These are phyloP conservation scores for Puccinia polysora DNA, from an alignment of 1,284 basidiomycete species.

Conservation along the genomic window DNA sequence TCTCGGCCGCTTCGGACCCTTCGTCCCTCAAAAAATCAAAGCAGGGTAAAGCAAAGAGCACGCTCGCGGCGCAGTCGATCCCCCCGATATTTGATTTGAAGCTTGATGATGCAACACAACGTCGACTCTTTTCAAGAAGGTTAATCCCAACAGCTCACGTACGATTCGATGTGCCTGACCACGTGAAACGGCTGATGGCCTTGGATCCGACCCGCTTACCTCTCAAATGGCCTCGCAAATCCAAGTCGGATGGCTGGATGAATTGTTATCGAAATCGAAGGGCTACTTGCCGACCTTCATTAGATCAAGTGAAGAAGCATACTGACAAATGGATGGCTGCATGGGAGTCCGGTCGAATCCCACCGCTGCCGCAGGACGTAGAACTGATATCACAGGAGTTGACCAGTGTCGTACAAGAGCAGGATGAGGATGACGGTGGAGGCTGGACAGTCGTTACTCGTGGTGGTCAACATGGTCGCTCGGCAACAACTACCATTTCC, in stretches of 20 bases:
- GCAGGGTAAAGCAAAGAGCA: too few species aligned
- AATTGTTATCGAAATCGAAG: background rate
- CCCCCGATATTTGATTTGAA: too few species aligned
- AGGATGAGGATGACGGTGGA: conserved; percentile 9
- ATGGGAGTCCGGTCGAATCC: background rate
- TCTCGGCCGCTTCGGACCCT: too few species aligned
- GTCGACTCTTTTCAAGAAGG: too few species aligned
- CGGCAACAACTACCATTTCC: conserved; percentile 23
- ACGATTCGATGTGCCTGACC: too few species aligned
- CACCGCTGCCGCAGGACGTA: background rate
- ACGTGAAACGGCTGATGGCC: too few species aligned
- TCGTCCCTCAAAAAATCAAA: too few species aligned
- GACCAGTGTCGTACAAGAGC: background rate
- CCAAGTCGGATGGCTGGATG: background rate
- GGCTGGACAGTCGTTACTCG: conserved; percentile 27
- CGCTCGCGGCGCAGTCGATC: too few species aligned
- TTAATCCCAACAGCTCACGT: too few species aligned
- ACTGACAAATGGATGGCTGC: conserved; percentile 24
- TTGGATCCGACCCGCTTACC: too few species aligned
- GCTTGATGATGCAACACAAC: too few species aligned
- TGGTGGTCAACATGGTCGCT: conserved; percentile 39
- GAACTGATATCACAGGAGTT: background rate
- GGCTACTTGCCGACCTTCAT: background rate
- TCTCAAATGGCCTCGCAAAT: background rate
- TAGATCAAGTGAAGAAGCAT: conserved; percentile 1